These are phyloP conservation scores for Colletotrichum paranaense DNA, from an alignment of 2,329 filamentous ascomycete genomes.

Conservation along the genomic window DNA sequence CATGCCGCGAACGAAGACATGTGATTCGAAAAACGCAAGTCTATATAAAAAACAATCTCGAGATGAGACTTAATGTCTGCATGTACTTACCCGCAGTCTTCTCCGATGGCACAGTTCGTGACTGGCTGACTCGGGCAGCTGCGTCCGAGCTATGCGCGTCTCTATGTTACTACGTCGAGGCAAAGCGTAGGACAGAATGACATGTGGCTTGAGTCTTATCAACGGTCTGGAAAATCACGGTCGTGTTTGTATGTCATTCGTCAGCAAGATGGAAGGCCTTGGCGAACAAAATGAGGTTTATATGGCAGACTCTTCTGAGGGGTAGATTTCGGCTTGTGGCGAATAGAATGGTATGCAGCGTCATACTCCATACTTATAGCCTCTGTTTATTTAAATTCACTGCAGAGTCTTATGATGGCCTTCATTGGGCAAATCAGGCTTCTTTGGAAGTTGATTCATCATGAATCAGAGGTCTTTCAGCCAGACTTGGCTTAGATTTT, in stretches of 20 bases:
- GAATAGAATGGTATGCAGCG: background rate
- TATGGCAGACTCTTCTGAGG: background rate
- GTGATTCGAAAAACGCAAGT: background rate
- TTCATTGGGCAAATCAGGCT: background rate
- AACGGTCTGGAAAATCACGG: background rate
- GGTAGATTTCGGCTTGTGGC: background rate
- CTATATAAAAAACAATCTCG: background rate
- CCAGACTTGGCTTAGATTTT: background rate
- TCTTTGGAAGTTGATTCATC: background rate
- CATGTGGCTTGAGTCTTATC: background rate
- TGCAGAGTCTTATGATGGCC: background rate
- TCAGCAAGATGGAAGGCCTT: background rate
- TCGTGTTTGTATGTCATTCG: background rate
- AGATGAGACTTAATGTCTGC: background rate
- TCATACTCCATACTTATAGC: rapidly evolving
- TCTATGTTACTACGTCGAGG: background rate
- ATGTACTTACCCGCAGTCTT: background rate
- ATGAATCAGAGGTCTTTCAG: background rate
- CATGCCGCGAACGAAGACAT: background rate
- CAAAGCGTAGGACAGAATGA: background rate
- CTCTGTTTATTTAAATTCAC: rapidly evolving
- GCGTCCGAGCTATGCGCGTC: background rate
- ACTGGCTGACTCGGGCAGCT: background rate
- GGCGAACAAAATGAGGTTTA: background rate
- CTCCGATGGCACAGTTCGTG: background rate